Evolutionary conservation across 169 alveolate genomes (phyloP).

Genomic region (Eimeria tenella): DNA sequence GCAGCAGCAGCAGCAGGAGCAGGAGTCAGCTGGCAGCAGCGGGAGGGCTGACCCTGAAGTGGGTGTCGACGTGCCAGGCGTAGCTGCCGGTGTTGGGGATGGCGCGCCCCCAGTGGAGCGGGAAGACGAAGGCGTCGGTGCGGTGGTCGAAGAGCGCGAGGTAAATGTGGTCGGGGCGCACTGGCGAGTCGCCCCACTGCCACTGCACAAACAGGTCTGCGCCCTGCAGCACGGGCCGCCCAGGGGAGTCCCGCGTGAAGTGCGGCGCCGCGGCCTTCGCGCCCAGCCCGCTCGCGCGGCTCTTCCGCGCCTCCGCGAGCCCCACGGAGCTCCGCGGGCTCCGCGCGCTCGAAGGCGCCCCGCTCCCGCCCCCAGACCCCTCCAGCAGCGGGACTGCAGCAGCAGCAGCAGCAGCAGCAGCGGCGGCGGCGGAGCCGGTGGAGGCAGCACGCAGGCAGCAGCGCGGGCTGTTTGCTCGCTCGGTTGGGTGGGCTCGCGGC

Average conservation of each 20-base stretch:
- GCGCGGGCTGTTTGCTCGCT: not conserved
- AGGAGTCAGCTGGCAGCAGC: too few species aligned
- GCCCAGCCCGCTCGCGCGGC: not conserved
- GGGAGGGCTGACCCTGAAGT: conserved; percentile 33
- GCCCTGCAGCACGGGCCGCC: conserved; percentile 83
- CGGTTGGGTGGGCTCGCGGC: not conserved
- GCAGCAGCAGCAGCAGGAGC: too few species aligned
- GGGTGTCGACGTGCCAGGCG: conserved; percentile 85
- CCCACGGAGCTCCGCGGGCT: not conserved
- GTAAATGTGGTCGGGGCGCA: conserved; percentile 79
- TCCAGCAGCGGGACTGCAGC: not conserved
- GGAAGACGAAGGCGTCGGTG: conserved; percentile 66
- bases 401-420: not conserved
- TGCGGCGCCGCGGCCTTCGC: conserved; percentile 53
- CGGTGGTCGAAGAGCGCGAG: conserved; percentile 80
- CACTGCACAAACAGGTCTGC: conserved; percentile 83
- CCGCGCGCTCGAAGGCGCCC: not conserved
- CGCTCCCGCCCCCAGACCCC: not conserved
- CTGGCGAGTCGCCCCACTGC: conserved; percentile 81
- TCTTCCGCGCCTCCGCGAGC: not conserved
- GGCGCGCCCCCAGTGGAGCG: conserved; percentile 83
- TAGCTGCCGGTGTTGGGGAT: conserved; percentile 85
- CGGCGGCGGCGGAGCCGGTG: not conserved
- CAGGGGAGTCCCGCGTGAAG: conserved; percentile 82
- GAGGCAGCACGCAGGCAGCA: not conserved